These are phyloP conservation scores for Holtermanniella nyarrowii DNA, from an alignment of 768 basidiomycete species.

Conservation along the genomic window DNA sequence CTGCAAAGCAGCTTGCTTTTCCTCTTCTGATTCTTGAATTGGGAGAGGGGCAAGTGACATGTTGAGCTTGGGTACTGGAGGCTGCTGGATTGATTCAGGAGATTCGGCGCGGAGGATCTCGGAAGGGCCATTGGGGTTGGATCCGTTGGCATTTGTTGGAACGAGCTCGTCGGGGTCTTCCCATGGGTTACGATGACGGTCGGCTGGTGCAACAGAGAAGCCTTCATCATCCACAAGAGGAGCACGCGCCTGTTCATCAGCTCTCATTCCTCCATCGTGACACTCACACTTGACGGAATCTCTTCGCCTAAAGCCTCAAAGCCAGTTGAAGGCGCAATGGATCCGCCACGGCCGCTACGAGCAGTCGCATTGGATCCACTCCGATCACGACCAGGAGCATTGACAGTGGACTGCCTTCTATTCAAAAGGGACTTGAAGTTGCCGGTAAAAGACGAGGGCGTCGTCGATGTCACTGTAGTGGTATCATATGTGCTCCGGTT, in stretches of 20 bases:
- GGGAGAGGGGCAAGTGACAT: slow-evolving; percentile 36
- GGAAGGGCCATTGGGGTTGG: not conserved
- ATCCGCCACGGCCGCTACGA: slow-evolving; percentile 14
- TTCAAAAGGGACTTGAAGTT: slow-evolving; percentile 28
- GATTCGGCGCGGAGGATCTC: slow-evolving; percentile 17
- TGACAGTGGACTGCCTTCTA: slow-evolving; percentile 18
- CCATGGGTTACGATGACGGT: slow-evolving; percentile 41
- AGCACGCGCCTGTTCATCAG: slow-evolving; percentile 4
- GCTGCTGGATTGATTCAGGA: slow-evolving; percentile 16
- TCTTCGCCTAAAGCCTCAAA: slow-evolving; percentile 22
- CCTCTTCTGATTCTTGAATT: slow-evolving; percentile 40
- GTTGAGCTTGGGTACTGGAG: slow-evolving; percentile 21
- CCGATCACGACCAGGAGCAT: slow-evolving; percentile 15
- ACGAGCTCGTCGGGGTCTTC: slow-evolving; percentile 28
- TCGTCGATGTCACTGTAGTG: not conserved
- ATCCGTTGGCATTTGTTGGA: slow-evolving; percentile 7
- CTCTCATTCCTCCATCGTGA: not conserved
- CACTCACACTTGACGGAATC: slow-evolving; percentile 3
- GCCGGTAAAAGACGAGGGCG: slow-evolving; percentile 17
- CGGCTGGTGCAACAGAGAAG: slow-evolving; percentile 42
- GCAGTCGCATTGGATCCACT: slow-evolving; percentile 25
- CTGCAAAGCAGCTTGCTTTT: slow-evolving; percentile 37
- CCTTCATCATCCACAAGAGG: slow-evolving; percentile 41
- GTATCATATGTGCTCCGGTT: slow-evolving; percentile 21
- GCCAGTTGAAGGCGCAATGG: slow-evolving; percentile 2